Evolutionary conservation across 2,329 filamentous ascomycete genomes (phyloP), one percentile per base, ranked within the genome.

Genomic region (Clathrospora elynae): DNA sequence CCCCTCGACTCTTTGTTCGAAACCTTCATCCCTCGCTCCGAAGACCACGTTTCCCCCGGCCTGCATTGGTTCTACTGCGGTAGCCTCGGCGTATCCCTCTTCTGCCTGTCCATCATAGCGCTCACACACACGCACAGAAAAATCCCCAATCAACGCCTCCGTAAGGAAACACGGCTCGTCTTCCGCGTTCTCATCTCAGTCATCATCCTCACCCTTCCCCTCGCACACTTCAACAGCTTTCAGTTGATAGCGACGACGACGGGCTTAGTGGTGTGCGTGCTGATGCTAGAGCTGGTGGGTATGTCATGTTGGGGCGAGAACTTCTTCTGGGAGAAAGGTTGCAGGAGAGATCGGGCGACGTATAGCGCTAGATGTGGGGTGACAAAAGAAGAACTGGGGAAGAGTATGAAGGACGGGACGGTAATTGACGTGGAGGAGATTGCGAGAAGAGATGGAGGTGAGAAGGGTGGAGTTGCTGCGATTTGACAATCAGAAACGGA

Each of bases 31-130:
- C 65, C 67, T 1, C 73, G 74, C 31, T 78, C 78, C 1, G 76
- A 79, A 40, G 64, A 67, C 0, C 70, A 79, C n/a, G 68, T 85
- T n/a, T 59, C 71, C 5, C 46, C 65, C 6, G 81, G 80, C 2
- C 72, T 84, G 12, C 75, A 81, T 10, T 83, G 81, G 73, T 85
- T 82, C 64, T 86, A 85, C 64, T 85, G 82, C 62, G 75, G 73
- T n/a, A 83, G 83, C 1, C 72, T 85, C 2, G 80, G 78, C 16
- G 67, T 82, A 10, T 74, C 80, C 0, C 66, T 85, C 4, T 59
- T 77, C 8, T 75, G 70, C 53, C 84, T 83, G 76, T 67, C 70
- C 19, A 50, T 78, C 37, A 83, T 85, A 34, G 76, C 79, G 1
- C 57, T 76, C 12, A 73, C 73, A 9, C 82, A 86, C 57, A 68